A percentile compares a stretch with the other conserved stretches of the same genome.
These are phyloP conservation scores for Cytospora piceae DNA, from an alignment of 2,329 filamentous ascomycete genomes.

Conservation along the genomic window DNA sequence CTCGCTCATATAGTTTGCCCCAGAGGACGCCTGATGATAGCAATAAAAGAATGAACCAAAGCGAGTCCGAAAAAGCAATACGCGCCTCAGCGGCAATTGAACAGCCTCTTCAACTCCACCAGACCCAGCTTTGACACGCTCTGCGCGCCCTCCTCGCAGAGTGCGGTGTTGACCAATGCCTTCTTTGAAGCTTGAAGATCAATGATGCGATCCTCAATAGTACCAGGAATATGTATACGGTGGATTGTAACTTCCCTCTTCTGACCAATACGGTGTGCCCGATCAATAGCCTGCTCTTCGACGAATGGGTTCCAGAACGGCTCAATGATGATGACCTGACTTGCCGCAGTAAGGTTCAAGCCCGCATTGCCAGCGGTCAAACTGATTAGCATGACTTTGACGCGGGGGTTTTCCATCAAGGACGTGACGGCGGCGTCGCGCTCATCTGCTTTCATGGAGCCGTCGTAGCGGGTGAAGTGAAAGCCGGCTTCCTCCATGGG, in stretches of 20 bases:
- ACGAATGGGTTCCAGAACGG: constrained; percentile 92
- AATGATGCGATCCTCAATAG: constrained; percentile 84
- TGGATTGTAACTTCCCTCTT: constrained; percentile 72
- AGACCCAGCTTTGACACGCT: constrained; percentile 2
- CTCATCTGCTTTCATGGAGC: constrained; percentile 34
- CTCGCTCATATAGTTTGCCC: not conserved
- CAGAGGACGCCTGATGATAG: not conserved
- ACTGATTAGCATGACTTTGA: constrained; percentile 72
- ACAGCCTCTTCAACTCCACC: constrained; percentile 13
- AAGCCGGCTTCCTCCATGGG: constrained; percentile 37
- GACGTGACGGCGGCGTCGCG: constrained; percentile 67
- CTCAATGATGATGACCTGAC: constrained; percentile 83
- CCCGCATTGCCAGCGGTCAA: constrained; percentile 80
- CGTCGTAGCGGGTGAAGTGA: constrained; percentile 39
- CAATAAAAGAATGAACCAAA: not conserved
- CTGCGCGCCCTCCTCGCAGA: constrained; percentile 63
- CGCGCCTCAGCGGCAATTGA: constrained; percentile 11
- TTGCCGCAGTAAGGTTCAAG: constrained; percentile 79
- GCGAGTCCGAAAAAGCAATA: not conserved
- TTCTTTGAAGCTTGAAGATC: constrained; percentile 78
- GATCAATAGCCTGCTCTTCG: constrained; percentile 86
- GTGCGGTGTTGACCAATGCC: constrained; percentile 71
- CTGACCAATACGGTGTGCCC: constrained; percentile 84
- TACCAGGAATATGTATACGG: constrained; percentile 71
- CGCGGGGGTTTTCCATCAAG: constrained; percentile 57